phyloP scores from a whole-genome alignment of 208 protist species.

The Angomonas desouzai region DNA sequence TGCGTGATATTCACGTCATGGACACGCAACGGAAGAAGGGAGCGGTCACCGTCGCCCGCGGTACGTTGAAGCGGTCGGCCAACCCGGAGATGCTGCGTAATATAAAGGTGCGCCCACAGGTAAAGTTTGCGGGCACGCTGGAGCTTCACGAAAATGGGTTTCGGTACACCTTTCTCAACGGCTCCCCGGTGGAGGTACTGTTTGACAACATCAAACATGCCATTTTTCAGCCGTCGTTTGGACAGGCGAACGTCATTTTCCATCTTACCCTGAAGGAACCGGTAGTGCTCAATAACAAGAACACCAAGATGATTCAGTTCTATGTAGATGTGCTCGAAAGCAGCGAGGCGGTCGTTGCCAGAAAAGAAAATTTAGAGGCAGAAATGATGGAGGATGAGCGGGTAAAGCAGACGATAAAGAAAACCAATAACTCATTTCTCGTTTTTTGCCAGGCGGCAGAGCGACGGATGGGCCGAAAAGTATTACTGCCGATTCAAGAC shows the following conservation, averaged over 20 bases:
- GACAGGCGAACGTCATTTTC: conserved; percentile 91
- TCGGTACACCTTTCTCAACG: conserved; percentile 87
- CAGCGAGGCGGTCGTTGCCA: conserved; percentile 59
- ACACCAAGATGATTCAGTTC: conserved; percentile 94
- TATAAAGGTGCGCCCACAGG: conserved; percentile 87
- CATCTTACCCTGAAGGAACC: conserved; percentile 96
- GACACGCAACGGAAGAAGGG: conserved; percentile 53
- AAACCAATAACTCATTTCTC: conserved; percentile 87
- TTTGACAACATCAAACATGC: conserved; percentile 97
- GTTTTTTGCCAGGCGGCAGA: conserved; percentile 67
- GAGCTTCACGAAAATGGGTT: conserved; percentile 96
- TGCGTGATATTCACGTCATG: conserved; percentile 73
- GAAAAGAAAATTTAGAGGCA: conserved; percentile 63
- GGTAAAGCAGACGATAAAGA: conserved; percentile 54
- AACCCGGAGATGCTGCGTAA: conserved; percentile 71
- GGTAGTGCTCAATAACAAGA: conserved; percentile 97
- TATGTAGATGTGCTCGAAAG: conserved; percentile 95
- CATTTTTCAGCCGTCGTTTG: conserved; percentile 95
- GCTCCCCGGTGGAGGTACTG: conserved; percentile 84
- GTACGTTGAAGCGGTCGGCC: conserved; percentile 38
- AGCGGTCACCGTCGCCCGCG: conserved; percentile 37
- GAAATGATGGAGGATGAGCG: conserved; percentile 77
- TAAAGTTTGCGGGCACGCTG: conserved; percentile 87
- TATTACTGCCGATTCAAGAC: conserved; percentile 72
- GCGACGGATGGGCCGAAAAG: conserved; percentile 62